These are phyloP conservation scores for Cunninghamia lanceolata DNA, from an alignment of 75 land plant species.

Conservation along the genomic window DNA sequence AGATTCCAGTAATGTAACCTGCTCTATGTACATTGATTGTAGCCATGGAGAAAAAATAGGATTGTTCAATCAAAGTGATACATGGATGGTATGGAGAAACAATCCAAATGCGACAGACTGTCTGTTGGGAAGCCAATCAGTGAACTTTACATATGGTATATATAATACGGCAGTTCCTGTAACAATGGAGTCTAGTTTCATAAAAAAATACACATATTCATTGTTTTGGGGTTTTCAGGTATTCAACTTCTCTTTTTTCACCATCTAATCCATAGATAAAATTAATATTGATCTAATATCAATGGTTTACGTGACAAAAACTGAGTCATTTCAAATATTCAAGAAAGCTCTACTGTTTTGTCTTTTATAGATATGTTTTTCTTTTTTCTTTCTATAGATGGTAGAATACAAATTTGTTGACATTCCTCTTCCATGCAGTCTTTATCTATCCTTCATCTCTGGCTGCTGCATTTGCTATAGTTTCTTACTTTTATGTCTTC, in stretches of 20 bases:
- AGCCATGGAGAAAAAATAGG: conserved; percentile 35
- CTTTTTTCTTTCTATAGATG: neutral
- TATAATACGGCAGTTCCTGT: conserved; percentile 57
- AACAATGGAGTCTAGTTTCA: conserved; percentile 30
- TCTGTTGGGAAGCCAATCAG: neutral
- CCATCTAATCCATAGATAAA: neutral
- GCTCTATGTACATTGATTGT: conserved; percentile 67
- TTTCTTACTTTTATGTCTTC: neutral
- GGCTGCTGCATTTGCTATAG: neutral
- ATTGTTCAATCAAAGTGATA: neutral
- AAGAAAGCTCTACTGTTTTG: neutral
- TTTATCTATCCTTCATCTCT: neutral
- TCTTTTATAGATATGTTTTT: neutral
- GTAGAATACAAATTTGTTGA: neutral
- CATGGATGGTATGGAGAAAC: conserved; percentile 31
- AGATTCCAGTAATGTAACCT: neutral
- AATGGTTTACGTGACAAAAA: neutral
- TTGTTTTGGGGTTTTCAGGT: conserved; percentile 99
- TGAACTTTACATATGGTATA: conserved; percentile 71
- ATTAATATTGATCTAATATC: neutral
- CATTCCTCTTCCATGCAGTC: neutral
- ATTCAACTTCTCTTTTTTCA: conserved; percentile 7
- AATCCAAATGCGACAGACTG: conserved; percentile 27
- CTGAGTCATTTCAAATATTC: neutral
- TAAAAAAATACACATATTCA: conserved; percentile 69